Percentiles rank a stretch among this genome's conserved stretches.
Evolutionary conservation across 2,329 filamentous ascomycete genomes (phyloP).

Genomic region (Aspergillus persii): DNA sequence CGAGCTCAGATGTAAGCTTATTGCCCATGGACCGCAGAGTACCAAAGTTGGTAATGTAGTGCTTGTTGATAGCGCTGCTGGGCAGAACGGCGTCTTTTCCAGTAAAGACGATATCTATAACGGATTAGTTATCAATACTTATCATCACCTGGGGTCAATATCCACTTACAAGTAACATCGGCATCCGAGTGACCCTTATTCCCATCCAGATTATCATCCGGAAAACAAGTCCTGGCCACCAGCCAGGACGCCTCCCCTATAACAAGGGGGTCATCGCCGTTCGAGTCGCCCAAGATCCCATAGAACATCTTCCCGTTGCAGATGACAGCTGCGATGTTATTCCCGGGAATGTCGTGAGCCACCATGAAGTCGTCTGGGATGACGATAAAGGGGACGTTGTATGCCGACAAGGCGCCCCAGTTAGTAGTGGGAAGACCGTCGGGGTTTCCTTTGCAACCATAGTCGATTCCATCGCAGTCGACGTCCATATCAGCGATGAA

Average conservation of each 20-base stretch:
- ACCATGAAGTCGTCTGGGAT: slow-evolving; percentile 29
- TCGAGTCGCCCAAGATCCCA: slow-evolving; percentile 31
- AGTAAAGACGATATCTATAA: slow-evolving; percentile 31
- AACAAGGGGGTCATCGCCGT: slow-evolving; percentile 28
- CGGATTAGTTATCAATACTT: neutral
- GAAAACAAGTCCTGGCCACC: slow-evolving; percentile 34
- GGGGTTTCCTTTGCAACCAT: slow-evolving; percentile 27
- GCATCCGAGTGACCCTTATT: slow-evolving; percentile 23
- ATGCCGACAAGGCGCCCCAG: slow-evolving; percentile 31
- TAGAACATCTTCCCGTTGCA: slow-evolving; percentile 36
- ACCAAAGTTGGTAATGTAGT: slow-evolving; percentile 29
- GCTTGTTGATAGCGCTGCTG: slow-evolving; percentile 21
- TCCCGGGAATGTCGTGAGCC: slow-evolving; percentile 22
- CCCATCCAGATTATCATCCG: slow-evolving; percentile 26
- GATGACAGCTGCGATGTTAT: slow-evolving; percentile 30
- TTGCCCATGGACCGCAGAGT: slow-evolving; percentile 29
- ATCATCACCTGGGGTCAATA: too few relatives aligned
- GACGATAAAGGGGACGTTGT: slow-evolving; percentile 33
- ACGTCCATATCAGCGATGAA: slow-evolving; percentile 35
- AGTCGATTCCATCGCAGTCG: slow-evolving; percentile 32
- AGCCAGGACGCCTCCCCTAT: slow-evolving; percentile 36
- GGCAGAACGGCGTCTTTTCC: slow-evolving; percentile 27
- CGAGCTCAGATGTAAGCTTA: slow-evolving; percentile 22
- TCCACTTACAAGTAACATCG: slow-evolving; percentile 31
- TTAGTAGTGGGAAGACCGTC: slow-evolving; percentile 29